These are phyloP conservation scores for Trametes polyzona DNA, from an alignment of 1,284 basidiomycete genomes.

Conservation along the genomic window DNA sequence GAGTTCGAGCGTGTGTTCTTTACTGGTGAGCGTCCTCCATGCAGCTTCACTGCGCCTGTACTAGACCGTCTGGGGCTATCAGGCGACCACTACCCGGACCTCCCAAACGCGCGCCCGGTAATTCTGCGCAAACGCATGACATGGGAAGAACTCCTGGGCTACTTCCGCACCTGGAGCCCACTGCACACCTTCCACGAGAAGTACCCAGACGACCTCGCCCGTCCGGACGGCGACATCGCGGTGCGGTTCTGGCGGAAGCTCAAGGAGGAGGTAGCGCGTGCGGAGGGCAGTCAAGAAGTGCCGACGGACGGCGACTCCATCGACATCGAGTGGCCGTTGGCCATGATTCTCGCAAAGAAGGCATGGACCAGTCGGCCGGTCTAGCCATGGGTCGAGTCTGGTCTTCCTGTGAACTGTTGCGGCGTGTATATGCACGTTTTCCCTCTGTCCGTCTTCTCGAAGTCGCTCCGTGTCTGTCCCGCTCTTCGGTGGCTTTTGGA, in stretches of 20 bases:
- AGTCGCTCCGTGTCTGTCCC: no score
- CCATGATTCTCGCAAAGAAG: conserved; percentile 57
- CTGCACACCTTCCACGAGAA: conserved; percentile 71
- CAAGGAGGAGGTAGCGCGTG: conserved; percentile 45
- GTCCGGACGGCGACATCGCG: conserved; percentile 62
- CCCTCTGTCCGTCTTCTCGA: no score
- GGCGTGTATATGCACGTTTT: background rate
- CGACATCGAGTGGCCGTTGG: conserved; percentile 76
- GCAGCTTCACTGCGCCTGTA: no score
- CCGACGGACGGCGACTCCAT: conserved; percentile 49
- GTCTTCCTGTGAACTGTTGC: no score
- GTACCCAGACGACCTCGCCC: conserved; percentile 60
- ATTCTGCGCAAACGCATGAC: conserved; percentile 65
- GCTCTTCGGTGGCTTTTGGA: no score
- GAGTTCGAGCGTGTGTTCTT: conserved; percentile 58
- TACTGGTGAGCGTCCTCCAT: conserved; percentile 43
- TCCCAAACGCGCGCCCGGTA: conserved; percentile 51
- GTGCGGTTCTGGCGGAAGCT: conserved; percentile 62
- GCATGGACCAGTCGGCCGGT: conserved; percentile 11
- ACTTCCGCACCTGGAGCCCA: conserved; percentile 75
- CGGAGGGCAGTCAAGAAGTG: conserved; percentile 39
- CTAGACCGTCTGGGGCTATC: no score
- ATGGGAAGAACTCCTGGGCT: conserved; percentile 67
- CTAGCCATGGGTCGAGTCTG: background rate
- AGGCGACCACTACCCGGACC: conserved; percentile 47